phyloP scores from a whole-genome alignment of 305 asterid species.

The Striga hermonthica region DNA sequence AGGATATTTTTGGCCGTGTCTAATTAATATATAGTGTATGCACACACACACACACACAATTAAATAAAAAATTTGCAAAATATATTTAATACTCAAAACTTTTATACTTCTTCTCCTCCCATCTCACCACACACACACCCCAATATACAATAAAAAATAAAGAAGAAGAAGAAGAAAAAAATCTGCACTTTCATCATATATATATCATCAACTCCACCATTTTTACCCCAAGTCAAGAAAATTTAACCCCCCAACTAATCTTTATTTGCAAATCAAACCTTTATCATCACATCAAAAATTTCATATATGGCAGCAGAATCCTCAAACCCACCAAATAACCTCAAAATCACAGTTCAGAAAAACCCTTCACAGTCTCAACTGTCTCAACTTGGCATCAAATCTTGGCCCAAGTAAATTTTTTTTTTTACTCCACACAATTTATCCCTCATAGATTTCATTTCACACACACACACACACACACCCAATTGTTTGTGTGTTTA shows the following conservation, averaged over 20 bases:
- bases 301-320: slow-evolving; percentile 53
- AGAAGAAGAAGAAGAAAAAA: neutral
- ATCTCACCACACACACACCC: no score
- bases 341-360: slow-evolving; percentile 58
- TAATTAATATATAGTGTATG: no score
- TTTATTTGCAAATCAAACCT: neutral
- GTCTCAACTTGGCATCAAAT: slow-evolving; percentile 71
- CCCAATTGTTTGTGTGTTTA: neutral
- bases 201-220: neutral
- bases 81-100: neutral
- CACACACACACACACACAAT: neutral
- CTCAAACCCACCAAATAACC: slow-evolving; percentile 46
- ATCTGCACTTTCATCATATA: neutral
- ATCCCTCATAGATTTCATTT: no score
- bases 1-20: slow-evolving; percentile 30
- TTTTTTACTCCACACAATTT: neutral
- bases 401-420: slow-evolving; percentile 77
- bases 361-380: slow-evolving; percentile 70
- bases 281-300: neutral
- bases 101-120: no score
- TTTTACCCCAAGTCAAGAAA: neutral
- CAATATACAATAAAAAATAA: no score
- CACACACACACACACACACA: neutral
- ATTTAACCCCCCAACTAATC: neutral
- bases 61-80: neutral